These are phyloP conservation scores for Solidago caesia DNA, from an alignment of 129 eudicot genomes.

Conservation along the genomic window DNA sequence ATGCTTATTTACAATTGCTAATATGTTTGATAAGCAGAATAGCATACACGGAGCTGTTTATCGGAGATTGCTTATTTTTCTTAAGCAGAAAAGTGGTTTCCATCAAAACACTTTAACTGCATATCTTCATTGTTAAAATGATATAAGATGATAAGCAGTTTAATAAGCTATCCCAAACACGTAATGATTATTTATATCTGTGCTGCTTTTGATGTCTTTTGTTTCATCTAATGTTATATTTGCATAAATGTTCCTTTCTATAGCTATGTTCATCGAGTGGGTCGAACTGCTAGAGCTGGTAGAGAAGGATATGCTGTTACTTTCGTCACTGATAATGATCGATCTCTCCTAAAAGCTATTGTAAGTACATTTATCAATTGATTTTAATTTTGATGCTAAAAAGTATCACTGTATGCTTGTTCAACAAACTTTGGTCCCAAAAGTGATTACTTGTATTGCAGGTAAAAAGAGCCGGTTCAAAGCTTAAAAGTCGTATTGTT, in stretches of 20 bases:
- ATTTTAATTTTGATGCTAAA: background rate
- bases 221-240: slow-evolving; percentile 3
- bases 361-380: slow-evolving; percentile 41
- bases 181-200: background rate
- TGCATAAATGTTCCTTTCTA: background rate
- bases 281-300: slow-evolving; percentile 97
- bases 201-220: background rate
- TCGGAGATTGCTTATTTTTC: no score
- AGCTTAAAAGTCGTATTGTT: slow-evolving; percentile 72
- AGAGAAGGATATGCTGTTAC: slow-evolving; percentile 93
- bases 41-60: no score
- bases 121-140: no score
- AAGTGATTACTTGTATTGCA: slow-evolving; percentile 29
- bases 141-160: background rate
- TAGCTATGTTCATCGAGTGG: no score
- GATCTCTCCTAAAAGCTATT: slow-evolving; percentile 81
- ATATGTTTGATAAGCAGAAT: no score
- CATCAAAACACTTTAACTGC: no score
- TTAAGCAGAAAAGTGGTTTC: no score
- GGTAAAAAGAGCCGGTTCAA: slow-evolving; percentile 89
- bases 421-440: background rate
- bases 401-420: background rate
- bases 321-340: slow-evolving; percentile 88
- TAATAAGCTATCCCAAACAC: background rate
- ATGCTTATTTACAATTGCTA: no score